These are phyloP conservation scores for Xylariaceae sp. DNA, from an alignment of 2,329 filamentous ascomycete genomes.

Conservation along the genomic window DNA sequence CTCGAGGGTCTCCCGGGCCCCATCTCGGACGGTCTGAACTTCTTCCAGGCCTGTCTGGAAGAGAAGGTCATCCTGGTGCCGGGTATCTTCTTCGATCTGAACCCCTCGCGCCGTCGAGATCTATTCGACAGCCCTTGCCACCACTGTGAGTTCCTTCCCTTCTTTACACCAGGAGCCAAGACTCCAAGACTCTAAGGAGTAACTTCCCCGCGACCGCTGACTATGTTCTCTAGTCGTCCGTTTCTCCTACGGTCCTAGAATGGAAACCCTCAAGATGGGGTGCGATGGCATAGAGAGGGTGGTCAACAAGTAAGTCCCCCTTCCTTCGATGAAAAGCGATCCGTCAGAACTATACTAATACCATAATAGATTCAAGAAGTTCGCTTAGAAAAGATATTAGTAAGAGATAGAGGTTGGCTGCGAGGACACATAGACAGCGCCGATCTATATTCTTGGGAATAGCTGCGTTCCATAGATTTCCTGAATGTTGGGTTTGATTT, in stretches of 20 bases:
- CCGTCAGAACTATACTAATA: slow-evolving; percentile 4
- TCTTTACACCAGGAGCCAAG: too few relatives aligned
- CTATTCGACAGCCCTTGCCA: slow-evolving; percentile 95
- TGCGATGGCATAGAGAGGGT: slow-evolving; percentile 85
- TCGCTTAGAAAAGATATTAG: neutral
- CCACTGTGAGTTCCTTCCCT: slow-evolving; percentile 55
- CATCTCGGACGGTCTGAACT: slow-evolving; percentile 92
- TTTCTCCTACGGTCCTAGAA: slow-evolving; percentile 80
- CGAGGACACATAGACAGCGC: too few relatives aligned
- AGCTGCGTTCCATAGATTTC: too few relatives aligned
- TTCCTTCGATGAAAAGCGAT: neutral
- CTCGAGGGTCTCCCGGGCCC: slow-evolving; percentile 71
- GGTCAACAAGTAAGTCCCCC: slow-evolving; percentile 64
- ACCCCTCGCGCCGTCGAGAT: slow-evolving; percentile 85
- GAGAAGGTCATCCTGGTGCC: slow-evolving; percentile 97
- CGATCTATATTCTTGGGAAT: too few relatives aligned
- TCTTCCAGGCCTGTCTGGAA: slow-evolving; percentile 90
- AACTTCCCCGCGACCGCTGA: slow-evolving; percentile 8
- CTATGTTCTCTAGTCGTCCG: slow-evolving; percentile 59
- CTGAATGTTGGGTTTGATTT: too few relatives aligned
- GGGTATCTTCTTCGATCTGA: slow-evolving; percentile 97
- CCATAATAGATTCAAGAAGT: slow-evolving; percentile 33
- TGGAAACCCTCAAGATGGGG: slow-evolving; percentile 77
- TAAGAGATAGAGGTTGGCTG: too few relatives aligned
- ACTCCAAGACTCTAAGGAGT: too few relatives aligned